phyloP scores from a whole-genome alignment of 345 rosid species.

The Turnera subulata region DNA sequence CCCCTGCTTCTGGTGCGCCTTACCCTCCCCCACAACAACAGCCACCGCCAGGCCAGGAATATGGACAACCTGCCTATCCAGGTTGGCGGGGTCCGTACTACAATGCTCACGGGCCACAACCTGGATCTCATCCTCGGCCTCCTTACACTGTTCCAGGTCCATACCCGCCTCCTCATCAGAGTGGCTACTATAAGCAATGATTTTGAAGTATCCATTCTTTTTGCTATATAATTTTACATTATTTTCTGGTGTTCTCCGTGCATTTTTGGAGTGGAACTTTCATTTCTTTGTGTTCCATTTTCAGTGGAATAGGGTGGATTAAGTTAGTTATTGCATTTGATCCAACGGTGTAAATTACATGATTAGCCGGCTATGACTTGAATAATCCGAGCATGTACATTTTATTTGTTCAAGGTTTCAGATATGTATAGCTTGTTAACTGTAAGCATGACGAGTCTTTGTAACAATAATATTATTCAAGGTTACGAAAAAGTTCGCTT shows the following conservation, averaged over 20 bases:
- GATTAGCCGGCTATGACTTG: neutral
- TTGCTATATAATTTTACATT: neutral
- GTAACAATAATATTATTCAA: too few species aligned
- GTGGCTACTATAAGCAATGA: constrained; percentile 77
- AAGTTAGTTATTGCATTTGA: constrained; percentile 6
- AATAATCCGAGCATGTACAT: constrained; percentile 6
- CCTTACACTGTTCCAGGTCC: constrained; percentile 74
- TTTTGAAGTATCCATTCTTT: constrained; percentile 7
- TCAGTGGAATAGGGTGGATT: constrained; percentile 10
- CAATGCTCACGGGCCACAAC: constrained; percentile 68
- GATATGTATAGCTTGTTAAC: constrained; percentile 5
- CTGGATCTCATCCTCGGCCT: constrained; percentile 63
- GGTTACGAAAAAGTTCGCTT: too few species aligned
- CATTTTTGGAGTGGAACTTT: too few species aligned
- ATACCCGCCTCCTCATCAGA: constrained; percentile 66
- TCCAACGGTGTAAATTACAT: too few species aligned
- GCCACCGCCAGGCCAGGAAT: constrained; percentile 55
- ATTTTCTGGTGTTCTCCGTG: neutral
- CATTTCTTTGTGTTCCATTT: neutral
- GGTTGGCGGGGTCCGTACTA: constrained; percentile 93
- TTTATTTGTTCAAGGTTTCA: neutral
- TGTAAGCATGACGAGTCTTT: too few species aligned
- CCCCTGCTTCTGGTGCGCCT: constrained; percentile 37
- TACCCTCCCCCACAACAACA: constrained; percentile 70
- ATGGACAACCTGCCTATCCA: constrained; percentile 79